Base-by-base conservation (phyloP, 768 basidiomycete genomes). In the Galerina marginata region DNA sequence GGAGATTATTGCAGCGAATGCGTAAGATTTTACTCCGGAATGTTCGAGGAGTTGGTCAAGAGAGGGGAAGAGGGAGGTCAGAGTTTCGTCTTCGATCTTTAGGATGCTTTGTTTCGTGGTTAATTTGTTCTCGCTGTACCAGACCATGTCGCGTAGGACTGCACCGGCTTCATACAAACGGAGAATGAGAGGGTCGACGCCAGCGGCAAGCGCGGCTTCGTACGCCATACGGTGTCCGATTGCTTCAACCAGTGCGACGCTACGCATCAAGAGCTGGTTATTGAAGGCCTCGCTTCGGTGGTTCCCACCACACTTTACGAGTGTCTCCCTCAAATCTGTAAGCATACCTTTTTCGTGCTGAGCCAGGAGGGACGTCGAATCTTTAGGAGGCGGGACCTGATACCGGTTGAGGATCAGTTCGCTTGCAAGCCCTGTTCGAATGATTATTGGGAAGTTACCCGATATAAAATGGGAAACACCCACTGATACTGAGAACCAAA, bases 151-250 rank as follows among this genome's bases (percentile, higher is more conserved):
- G 6, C 58, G 63, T 59, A 66, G 65, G 36, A 82, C 67, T 15
- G 67, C 68, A 3, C 62, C 62, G 2, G 74, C 71, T 36, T 72
- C 76, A 60, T 77, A 85, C 9, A 84, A 48, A 33, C 76, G 72
- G 33, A 78, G 60, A 25, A 83, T 63, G 1, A 61, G 59, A 20
- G 63, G 54, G 10, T 71, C 68, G 0, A 82, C 48, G 1, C 54
- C 65, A 0, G 58, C 55, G 14, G 58, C 60, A 6, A 73, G 46
- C 5, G 75, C 81, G 0, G 79, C 79, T 2, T 80, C 79, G 59
- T 81, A 79, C 2, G 81, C 78, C 57, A 82, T 72, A 1, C 80
- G 74, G 62, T 80, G 76, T 0, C 82, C 82, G 56, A 83, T 78
- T 10, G 80, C 77, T 53, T 77, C 71, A 25, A 81, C 62, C 0